phyloP scores from a whole-genome alignment of 192 early-diverging fungal genomes.

The Allomyces macrogynus region DNA sequence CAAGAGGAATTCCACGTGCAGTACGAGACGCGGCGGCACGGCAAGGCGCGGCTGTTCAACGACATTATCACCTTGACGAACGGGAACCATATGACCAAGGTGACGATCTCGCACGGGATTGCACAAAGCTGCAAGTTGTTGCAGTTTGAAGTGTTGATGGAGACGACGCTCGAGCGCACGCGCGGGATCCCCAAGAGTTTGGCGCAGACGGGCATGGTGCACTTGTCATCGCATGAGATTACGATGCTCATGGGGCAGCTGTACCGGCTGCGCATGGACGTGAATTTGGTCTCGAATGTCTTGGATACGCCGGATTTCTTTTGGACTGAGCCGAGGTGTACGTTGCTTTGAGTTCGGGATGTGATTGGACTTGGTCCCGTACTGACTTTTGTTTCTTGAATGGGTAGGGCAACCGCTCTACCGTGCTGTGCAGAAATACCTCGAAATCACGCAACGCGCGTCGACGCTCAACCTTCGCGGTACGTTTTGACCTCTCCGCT shows the following conservation, averaged over 20 bases:
- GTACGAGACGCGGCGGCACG: background rate
- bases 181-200: slow-evolving; percentile 77
- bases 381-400: too few species aligned
- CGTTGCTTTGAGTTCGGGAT: too few species aligned
- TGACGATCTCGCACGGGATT: slow-evolving; percentile 87
- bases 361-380: too few species aligned
- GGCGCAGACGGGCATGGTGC: slow-evolving; percentile 80
- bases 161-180: slow-evolving; percentile 72
- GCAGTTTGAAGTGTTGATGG: slow-evolving; percentile 75
- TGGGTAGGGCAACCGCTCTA: background rate
- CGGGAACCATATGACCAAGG: slow-evolving; percentile 68
- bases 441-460: slow-evolving; percentile 68
- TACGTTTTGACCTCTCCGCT: too few species aligned
- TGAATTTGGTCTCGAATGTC: slow-evolving; percentile 72
- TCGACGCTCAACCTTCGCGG: slow-evolving; percentile 71
- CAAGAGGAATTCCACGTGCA: slow-evolving; percentile 44
- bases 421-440: slow-evolving; percentile 24
- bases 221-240: slow-evolving; percentile 41
- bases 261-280: slow-evolving; percentile 74
- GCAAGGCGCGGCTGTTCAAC: slow-evolving; percentile 53
- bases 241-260: slow-evolving; percentile 87
- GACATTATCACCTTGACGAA: slow-evolving; percentile 69
- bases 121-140: slow-evolving; percentile 88
- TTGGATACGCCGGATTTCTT: slow-evolving; percentile 85
- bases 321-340: slow-evolving; percentile 58